A percentile compares a stretch with the other conserved stretches of the same genome.
Evolutionary conservation across 495 filamentous ascomycete species (phyloP).

Genomic region (Aspergillus panamensis): DNA sequence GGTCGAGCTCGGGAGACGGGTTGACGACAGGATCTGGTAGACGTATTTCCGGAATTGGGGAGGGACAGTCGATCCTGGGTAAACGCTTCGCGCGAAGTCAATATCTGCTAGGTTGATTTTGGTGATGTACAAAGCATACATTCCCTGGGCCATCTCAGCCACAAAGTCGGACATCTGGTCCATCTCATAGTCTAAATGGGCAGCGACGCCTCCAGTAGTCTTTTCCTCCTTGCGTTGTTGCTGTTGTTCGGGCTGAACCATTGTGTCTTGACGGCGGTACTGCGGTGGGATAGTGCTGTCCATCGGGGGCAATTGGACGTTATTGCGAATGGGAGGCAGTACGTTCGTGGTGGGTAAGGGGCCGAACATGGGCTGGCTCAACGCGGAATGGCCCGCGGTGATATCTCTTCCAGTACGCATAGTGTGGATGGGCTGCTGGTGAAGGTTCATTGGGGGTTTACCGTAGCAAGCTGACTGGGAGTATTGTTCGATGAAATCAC

Average conservation of each 20-base stretch:
- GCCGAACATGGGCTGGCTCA: slow-evolving; percentile 41
- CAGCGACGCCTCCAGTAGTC: slow-evolving; percentile 81
- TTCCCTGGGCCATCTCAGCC: slow-evolving; percentile 81
- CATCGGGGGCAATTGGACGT: slow-evolving; percentile 45
- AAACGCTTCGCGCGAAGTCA: slow-evolving; percentile 74
- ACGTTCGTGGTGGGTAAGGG: slow-evolving; percentile 33
- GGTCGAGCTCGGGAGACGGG: slow-evolving; percentile 89
- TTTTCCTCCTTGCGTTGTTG: slow-evolving; percentile 51
- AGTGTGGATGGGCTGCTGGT: slow-evolving; percentile 30
- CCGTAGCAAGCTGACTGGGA: slow-evolving; percentile 43
- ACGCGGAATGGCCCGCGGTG: slow-evolving; percentile 23
- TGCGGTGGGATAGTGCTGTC: slow-evolving; percentile 41
- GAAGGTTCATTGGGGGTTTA: slow-evolving; percentile 43
- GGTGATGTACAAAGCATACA: slow-evolving; percentile 65
- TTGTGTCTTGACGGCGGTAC: slow-evolving; percentile 44
- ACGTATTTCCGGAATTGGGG: slow-evolving; percentile 93
- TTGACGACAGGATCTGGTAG: slow-evolving; percentile 88
- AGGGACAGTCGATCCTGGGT: slow-evolving; percentile 62
- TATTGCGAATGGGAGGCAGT: slow-evolving; percentile 43
- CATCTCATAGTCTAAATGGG: slow-evolving; percentile 97
- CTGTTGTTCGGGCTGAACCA: slow-evolving; percentile 39
- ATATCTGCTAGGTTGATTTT: slow-evolving; percentile 63
- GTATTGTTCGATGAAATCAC: slow-evolving; percentile 51
- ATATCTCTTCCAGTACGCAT: slow-evolving; percentile 37
- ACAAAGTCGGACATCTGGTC: slow-evolving; percentile 98